phyloP scores from a whole-genome alignment of 2,329 filamentous ascomycete species.

The Monosporascus sp. region DNA sequence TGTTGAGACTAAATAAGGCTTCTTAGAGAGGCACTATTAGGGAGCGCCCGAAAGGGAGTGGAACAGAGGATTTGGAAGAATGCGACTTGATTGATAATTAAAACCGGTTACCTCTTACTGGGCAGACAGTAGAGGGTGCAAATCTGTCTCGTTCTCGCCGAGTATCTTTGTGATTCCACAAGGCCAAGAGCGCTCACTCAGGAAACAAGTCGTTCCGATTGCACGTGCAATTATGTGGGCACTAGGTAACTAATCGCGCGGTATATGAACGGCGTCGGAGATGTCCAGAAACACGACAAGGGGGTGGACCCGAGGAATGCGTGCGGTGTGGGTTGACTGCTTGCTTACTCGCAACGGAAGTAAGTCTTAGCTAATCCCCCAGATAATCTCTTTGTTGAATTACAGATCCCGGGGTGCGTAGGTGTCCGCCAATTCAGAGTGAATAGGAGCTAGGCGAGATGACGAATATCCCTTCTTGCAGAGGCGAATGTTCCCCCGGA shows the following conservation, averaged over 20 bases:
- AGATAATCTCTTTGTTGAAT: background rate
- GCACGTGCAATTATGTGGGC: background rate
- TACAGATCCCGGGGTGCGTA: background rate
- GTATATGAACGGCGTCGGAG: background rate
- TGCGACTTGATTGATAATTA: background rate
- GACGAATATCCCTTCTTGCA: too few relatives aligned
- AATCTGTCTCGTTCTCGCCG: conserved; percentile 11
- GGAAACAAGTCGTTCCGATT: background rate
- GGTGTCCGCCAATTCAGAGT: background rate
- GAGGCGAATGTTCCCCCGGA: too few relatives aligned
- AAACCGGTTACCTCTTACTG: background rate
- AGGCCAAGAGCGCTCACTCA: background rate
- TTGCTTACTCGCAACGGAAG: too few relatives aligned
- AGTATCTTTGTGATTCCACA: conserved; percentile 12
- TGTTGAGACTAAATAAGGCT: too few relatives aligned
- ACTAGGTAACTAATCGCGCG: background rate
- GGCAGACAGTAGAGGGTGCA: background rate
- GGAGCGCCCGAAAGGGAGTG: too few relatives aligned
- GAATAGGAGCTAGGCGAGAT: background rate
- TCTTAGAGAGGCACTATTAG: too few relatives aligned
- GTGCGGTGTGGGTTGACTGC: too few relatives aligned
- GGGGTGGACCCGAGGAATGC: too few relatives aligned
- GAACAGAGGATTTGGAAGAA: background rate
- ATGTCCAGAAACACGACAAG: background rate
- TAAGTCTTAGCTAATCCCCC: background rate